Base-by-base conservation (phyloP, 2,329 filamentous ascomycete genomes). In the Verticillium nubilum region DNA sequence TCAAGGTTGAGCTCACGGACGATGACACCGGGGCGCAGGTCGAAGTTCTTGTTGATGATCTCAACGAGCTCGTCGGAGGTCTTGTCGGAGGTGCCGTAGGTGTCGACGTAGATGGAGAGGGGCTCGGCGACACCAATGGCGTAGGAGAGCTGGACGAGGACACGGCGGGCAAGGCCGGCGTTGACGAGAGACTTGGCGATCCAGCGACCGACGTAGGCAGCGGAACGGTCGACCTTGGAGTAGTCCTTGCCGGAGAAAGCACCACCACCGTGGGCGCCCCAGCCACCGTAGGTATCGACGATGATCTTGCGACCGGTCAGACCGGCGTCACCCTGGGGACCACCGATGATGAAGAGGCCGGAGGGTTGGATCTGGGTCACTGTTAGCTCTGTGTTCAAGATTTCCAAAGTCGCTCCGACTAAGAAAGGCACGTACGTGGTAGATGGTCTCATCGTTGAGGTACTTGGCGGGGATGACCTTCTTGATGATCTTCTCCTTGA, bases 221-320 rank as follows among this genome's bases (percentile, higher is more conserved):
- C 95, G 58, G 95, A 98, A 71, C 95, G 91, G 77, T 99, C 95
- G 80, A 99, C 95, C 87, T 99, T 99, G 86, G 92, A 97, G 88
- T 97, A 99, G 79, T 99, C 95, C 89, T 99, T 99, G 73, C 95
- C 95, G 72, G 95, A 98, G 90, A 99, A 99, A 78, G 95, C 95
- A 89, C 95, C 95, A 85, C 95, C 95, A 85, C 95, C 95, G 86
- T 99, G 95, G 70, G 95, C 95, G 82, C 95, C 95, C 95, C 95
- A 98, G 73, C 95, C 95, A 84, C 95, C 95, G 83, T 99, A 99
- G 78, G 95, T 98, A 83, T 99, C 95, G 76, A 99, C 95, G 68
- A 97, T 88, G 86, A 99, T 99, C 89, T 99, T 99, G 74, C 95
- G 93, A 78, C 95, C 95, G 66, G 95, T 99, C 67, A 99, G 86